Evolutionary conservation across 2,329 filamentous ascomycete species (phyloP).

Genomic region (Thermochaetoides dissita): DNA sequence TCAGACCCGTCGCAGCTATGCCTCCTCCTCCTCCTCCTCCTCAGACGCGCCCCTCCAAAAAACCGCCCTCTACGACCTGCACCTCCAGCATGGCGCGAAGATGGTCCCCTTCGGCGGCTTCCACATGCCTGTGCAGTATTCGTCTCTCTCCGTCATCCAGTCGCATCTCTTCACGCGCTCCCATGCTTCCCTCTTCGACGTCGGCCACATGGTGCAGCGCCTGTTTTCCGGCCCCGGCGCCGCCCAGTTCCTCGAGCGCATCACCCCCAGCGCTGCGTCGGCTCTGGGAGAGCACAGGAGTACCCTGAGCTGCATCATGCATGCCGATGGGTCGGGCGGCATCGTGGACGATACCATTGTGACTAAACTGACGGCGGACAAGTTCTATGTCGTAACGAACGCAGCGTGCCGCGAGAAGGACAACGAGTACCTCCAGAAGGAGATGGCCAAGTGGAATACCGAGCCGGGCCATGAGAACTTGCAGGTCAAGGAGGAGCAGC

Average conservation of each 20-base stretch:
- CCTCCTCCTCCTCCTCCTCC: slow-evolving; percentile 11
- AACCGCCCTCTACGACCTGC: slow-evolving; percentile 24
- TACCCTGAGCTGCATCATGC: slow-evolving; percentile 72
- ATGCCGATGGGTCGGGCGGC: slow-evolving; percentile 62
- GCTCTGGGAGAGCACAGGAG: slow-evolving; percentile 53
- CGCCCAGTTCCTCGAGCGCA: slow-evolving; percentile 62
- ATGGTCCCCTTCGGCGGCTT: slow-evolving; percentile 96
- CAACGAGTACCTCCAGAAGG: slow-evolving; percentile 55
- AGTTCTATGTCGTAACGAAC: slow-evolving; percentile 91
- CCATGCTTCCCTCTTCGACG: slow-evolving; percentile 86
- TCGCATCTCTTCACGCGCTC: slow-evolving; percentile 83
- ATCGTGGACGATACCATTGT: slow-evolving; percentile 93
- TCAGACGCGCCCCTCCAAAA: slow-evolving; percentile 15
- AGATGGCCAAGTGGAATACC: slow-evolving; percentile 38
- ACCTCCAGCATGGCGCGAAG: slow-evolving; percentile 62
- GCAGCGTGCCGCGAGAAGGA: slow-evolving; percentile 87
- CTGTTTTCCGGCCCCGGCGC: slow-evolving; percentile 69
- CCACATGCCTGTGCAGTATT: slow-evolving; percentile 85
- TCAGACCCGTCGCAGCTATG: slow-evolving; percentile 11
- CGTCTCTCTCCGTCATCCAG: slow-evolving; percentile 59
- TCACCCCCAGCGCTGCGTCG: slow-evolving; percentile 65
- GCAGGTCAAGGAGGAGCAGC: slow-evolving; percentile 52
- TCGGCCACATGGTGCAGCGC: slow-evolving; percentile 93
- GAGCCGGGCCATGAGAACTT: slow-evolving; percentile 32
- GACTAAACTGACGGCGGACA: slow-evolving; percentile 57